phyloP scores from a whole-genome alignment of 2,329 filamentous ascomycete genomes.

The Cordyceps cicadae region DNA sequence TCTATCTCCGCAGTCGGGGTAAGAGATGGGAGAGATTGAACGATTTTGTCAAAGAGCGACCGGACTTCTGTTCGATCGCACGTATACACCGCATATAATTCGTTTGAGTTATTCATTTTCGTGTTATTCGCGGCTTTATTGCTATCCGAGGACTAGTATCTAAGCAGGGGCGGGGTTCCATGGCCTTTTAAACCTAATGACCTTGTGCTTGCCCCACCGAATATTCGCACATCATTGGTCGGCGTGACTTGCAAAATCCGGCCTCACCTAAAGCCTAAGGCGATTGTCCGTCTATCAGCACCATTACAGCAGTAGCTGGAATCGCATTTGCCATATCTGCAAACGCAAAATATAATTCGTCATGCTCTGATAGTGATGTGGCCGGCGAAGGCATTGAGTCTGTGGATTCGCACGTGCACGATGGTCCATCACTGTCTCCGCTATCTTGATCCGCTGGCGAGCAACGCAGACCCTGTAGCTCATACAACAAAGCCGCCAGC shows the following conservation, averaged over 20 bases:
- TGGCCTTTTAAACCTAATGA: too few relatives aligned
- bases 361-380: slow-evolving; percentile 1
- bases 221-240: too few relatives aligned
- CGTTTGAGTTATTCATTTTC: not conserved
- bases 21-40: not conserved
- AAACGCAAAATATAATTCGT: not conserved
- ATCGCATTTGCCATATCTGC: not conserved
- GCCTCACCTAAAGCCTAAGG: too few relatives aligned
- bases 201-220: too few relatives aligned
- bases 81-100: not conserved
- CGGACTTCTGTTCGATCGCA: not conserved
- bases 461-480: not conserved
- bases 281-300: too few relatives aligned
- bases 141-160: too few relatives aligned
- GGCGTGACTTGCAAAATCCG: too few relatives aligned
- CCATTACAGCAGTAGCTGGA: too few relatives aligned
- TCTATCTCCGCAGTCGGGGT: too few relatives aligned
- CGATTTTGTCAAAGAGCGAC: not conserved
- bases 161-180: too few relatives aligned
- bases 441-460: not conserved
- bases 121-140: not conserved
- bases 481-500: not conserved
- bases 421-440: not conserved
- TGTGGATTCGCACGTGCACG: not conserved
- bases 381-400: not conserved